Conservation (phyloP, 2,329 filamentous ascomycete species). For the Trichophyton mentagrophytes region DNA sequence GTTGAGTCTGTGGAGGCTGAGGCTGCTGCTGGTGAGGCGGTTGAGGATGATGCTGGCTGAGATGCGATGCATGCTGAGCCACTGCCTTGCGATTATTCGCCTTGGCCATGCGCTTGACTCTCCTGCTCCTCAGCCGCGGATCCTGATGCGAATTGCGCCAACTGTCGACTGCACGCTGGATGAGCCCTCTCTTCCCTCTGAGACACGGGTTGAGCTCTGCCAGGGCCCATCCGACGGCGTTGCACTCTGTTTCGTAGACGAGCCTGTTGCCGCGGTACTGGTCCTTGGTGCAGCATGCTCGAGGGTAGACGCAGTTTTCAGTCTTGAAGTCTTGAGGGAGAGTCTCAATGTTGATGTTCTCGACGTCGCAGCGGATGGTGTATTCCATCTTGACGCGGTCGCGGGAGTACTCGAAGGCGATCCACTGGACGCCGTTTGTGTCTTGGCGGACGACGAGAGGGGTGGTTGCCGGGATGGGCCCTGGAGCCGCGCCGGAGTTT, state of each 20-base stretch:
- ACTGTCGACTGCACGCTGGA: conserved; percentile 93
- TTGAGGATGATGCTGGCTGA: conserved; percentile 44
- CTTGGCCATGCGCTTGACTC: conserved; percentile 92
- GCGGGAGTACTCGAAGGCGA: conserved; percentile 93
- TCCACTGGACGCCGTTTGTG: conserved; percentile 95
- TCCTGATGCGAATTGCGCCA: conserved; percentile 99
- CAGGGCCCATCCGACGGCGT: conserved; percentile 97
- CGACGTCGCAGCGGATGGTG: conserved; percentile 93
- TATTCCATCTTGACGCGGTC: conserved; percentile 99
- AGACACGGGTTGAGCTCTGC: conserved; percentile 85
- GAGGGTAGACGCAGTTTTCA: conserved; percentile 94
- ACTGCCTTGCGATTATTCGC: conserved; percentile 74
- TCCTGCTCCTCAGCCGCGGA: conserved; percentile 72
- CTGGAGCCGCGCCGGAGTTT: conserved; percentile 87
- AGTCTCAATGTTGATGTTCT: conserved; percentile 84
- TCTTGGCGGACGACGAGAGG: conserved; percentile 89
- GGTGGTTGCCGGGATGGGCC: conserved; percentile 91
- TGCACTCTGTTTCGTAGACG: conserved; percentile 97
- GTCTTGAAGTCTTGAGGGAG: conserved; percentile 84
- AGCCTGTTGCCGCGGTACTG: conserved; percentile 92
- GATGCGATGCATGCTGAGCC: conserved; percentile 48
- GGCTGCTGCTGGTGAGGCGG: neutral
- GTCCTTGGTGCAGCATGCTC: conserved; percentile 88
- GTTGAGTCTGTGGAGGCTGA: conserved; percentile 3
- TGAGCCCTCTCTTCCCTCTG: conserved; percentile 84